A percentile compares a stretch with the other conserved stretches of the same genome.
phyloP scores from a whole-genome alignment of 805 yeast species.

The Myxozyma udenii region DNA sequence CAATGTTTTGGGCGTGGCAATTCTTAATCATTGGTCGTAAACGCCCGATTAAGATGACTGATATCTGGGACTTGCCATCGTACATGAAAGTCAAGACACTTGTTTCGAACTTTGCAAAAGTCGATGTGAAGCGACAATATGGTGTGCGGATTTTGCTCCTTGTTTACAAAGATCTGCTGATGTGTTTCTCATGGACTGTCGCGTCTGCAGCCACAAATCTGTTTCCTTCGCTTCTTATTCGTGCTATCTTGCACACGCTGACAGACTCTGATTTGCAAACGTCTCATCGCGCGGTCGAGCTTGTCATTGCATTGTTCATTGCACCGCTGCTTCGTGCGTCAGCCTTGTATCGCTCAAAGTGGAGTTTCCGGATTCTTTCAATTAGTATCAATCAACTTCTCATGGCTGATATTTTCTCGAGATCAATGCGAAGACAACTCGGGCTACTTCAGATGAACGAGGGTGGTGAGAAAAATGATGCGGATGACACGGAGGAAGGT shows the following conservation, averaged over 20 bases:
- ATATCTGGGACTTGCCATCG: slow-evolving; percentile 74
- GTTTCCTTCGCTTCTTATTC: slow-evolving; percentile 74
- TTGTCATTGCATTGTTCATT: slow-evolving; percentile 76
- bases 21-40: slow-evolving; percentile 65
- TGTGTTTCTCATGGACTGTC: slow-evolving; percentile 72
- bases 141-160: slow-evolving; percentile 58
- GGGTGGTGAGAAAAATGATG: too few relatives aligned
- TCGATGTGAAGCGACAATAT: slow-evolving; percentile 39
- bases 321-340: slow-evolving; percentile 50
- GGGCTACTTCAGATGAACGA: too few relatives aligned
- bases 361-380: slow-evolving; percentile 87
- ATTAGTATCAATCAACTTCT: slow-evolving; percentile 82
- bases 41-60: slow-evolving; percentile 52
- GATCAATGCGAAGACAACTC: too few relatives aligned
- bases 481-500: too few relatives aligned
- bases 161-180: slow-evolving; percentile 56
- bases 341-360: slow-evolving; percentile 72
- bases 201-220: slow-evolving; percentile 59
- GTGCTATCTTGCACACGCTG: slow-evolving; percentile 74
- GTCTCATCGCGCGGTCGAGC: slow-evolving; percentile 52
- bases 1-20: slow-evolving; percentile 73
- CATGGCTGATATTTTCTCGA: slow-evolving; percentile 84
- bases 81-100: slow-evolving; percentile 41
- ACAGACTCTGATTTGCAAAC: slow-evolving; percentile 65
- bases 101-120: not conserved